These are phyloP conservation scores for Suillus lakei DNA, from an alignment of 768 basidiomycete species.

Conservation along the genomic window DNA sequence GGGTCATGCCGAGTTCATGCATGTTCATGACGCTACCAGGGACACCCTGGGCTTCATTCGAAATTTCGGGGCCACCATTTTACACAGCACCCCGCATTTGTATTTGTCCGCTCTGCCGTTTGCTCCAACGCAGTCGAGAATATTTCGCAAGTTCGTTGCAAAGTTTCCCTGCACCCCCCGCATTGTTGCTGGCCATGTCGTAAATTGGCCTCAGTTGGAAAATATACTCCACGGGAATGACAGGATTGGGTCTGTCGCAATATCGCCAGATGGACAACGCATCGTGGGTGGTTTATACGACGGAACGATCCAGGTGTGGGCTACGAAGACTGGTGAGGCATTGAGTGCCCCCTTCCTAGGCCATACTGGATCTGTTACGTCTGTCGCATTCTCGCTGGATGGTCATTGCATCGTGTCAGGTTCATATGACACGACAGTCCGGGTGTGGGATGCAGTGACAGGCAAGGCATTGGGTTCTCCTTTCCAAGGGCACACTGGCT, in stretches of 20 bases:
- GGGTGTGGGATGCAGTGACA: slow-evolving; percentile 14
- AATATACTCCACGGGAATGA: neutral
- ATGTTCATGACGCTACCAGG: neutral
- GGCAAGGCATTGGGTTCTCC: slow-evolving; percentile 20
- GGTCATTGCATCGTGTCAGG: slow-evolving; percentile 33
- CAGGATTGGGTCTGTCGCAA: rapidly evolving
- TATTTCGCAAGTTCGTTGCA: slow-evolving; percentile 19
- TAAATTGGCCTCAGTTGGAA: slow-evolving; percentile 5
- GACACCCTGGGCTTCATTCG: slow-evolving; percentile 19
- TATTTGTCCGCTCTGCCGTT: slow-evolving; percentile 33
- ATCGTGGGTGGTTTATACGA: slow-evolving; percentile 15
- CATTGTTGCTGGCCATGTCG: neutral
- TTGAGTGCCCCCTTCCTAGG: neutral
- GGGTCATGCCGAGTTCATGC: slow-evolving; percentile 1
- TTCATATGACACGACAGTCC: neutral
- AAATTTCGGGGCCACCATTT: slow-evolving; percentile 15
- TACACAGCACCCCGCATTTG: slow-evolving; percentile 27
- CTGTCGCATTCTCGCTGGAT: slow-evolving; percentile 32
- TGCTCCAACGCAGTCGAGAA: slow-evolving; percentile 24
- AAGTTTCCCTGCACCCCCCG: neutral
- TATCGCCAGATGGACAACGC: neutral
- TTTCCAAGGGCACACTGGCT: slow-evolving; percentile 4
- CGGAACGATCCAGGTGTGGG: slow-evolving; percentile 10
- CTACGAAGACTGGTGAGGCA: slow-evolving; percentile 2
- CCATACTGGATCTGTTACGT: neutral